Evolutionary conservation across 257 asterid species (phyloP), one percentile per base, ranked within the genome.

Genomic region (Jaltomata sinuosa): DNA sequence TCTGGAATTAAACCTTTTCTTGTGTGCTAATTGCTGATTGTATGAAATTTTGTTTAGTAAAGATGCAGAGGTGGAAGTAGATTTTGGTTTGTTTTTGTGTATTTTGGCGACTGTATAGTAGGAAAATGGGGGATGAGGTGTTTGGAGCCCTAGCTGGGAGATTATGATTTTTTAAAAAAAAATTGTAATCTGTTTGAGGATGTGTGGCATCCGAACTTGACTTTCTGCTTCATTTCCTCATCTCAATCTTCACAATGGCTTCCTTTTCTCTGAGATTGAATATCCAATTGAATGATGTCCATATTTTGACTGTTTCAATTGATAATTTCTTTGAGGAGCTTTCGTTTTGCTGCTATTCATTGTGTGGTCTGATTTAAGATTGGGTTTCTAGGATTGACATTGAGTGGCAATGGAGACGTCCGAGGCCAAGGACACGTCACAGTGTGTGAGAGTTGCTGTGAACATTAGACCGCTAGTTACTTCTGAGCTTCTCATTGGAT

Each of bases 381-480:
- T 64, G 77, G 10, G 59, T 49, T 86, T 83, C 38, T 54, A 49
- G 54, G 67, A 31, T 25, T 72, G 59, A 4, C 55, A 62, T 82
- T 49, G 86, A 79, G 83, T 50, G 85, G 82, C 81, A 86, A 94
- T 96, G 98, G 98, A 96, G 29, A 86, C 82, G 49, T 21, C 84
- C 1, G 98, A 94, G 68, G 72, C n/a, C 52, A 90, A 87, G 65
- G 93, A 90, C 34, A 78, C 91, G 45, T 87, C 98, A 0, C 98
- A 95, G 85, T 91, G 93, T 57, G 99, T 96, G 65, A 90, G 94
- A 89, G 99, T 96, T 67, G 97, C 98, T 3, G 98, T 96, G 38
- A 92, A 96, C 86, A 65, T 96, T 68, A 87, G 99, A 47, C 99
- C 99, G 2, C 92, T 96, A 6, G 97, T 96, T 53, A 96, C 99